Conservation (phyloP, 371 early-diverging fungal species). For the Mucor racemosus region DNA sequence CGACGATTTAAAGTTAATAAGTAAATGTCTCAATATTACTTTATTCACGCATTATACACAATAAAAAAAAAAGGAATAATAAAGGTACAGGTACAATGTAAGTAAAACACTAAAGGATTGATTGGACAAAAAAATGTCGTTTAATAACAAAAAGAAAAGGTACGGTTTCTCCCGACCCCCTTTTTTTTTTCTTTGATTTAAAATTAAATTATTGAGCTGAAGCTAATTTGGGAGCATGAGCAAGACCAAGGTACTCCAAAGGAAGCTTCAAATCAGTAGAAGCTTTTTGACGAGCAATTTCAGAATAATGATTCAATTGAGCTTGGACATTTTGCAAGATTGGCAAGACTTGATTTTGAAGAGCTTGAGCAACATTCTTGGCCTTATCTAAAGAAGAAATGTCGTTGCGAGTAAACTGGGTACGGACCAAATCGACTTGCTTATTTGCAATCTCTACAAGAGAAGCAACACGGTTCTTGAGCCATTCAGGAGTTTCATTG, state of each 20-base stretch:
- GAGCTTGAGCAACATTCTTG: conserved; percentile 54
- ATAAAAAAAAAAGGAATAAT: no score
- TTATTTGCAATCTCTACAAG: conserved; percentile 57
- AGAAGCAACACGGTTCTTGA: conserved; percentile 55
- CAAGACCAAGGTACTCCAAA: conserved; percentile 35
- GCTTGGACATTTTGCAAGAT: conserved; percentile 56
- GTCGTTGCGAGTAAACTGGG: conserved; percentile 54
- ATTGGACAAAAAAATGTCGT: background rate
- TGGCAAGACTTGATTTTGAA: conserved; percentile 64
- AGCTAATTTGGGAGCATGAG: conserved; percentile 25
- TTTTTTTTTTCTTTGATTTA: background rate
- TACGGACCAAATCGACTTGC: conserved; percentile 53
- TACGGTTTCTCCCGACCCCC: background rate
- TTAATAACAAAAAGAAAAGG: background rate
- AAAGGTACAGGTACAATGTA: no score
- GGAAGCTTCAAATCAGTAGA: conserved; percentile 36
- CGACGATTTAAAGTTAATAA: no score
- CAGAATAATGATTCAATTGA: conserved; percentile 44
- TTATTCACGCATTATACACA: no score
- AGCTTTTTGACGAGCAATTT: conserved; percentile 35
- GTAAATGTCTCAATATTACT: no score
- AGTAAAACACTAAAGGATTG: background rate
- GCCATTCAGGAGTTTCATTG: conserved; percentile 50
- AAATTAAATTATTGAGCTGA: conserved; percentile 9
- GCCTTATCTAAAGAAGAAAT: conserved; percentile 59